phyloP scores from a whole-genome alignment of 108 stramenopile genomes.

The Epithemia pelagica region DNA sequence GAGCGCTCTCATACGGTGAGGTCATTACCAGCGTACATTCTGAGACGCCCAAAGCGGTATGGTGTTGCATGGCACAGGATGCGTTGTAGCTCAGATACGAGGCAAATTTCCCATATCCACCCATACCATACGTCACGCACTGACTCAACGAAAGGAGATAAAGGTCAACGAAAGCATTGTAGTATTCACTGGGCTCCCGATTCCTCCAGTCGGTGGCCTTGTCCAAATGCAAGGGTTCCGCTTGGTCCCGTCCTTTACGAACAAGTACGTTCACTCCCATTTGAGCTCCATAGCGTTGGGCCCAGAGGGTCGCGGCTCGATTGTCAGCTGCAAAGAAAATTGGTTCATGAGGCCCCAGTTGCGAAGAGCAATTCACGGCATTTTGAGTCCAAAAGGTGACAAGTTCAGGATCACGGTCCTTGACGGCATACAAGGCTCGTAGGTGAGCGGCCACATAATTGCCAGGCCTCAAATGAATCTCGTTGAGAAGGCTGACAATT shows the following conservation, averaged over 20 bases:
- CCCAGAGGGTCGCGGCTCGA: conserved; percentile 3
- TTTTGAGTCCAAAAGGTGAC: conserved; percentile 13
- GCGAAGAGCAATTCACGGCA: conserved; percentile 22
- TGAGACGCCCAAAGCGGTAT: not conserved
- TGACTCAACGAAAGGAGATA: conserved; percentile 20
- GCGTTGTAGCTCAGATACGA: conserved; percentile 20
- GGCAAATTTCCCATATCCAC: conserved; percentile 35
- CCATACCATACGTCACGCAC: conserved; percentile 21
- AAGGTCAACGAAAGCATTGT: conserved; percentile 38
- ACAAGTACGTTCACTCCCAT: not conserved
- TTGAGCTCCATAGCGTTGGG: conserved; percentile 1
- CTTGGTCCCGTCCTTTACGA: not conserved
- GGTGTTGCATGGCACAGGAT: conserved; percentile 12
- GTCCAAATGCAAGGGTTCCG: conserved; percentile 11
- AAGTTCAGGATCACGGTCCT: not conserved
- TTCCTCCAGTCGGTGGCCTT: conserved; percentile 12
- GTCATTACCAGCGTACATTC: not conserved
- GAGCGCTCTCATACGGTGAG: not conserved
- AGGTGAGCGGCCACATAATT: conserved; percentile 26
- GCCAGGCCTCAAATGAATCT: conserved; percentile 15
- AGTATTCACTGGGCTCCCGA: conserved; percentile 20
- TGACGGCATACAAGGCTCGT: conserved; percentile 27
- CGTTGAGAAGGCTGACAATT: conserved; percentile 5
- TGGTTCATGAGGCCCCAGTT: conserved; percentile 1
- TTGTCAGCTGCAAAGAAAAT: conserved; percentile 42